These are phyloP conservation scores for Theileria luwenshuni DNA, from an alignment of 169 alveolate genomes.

Conservation along the genomic window DNA sequence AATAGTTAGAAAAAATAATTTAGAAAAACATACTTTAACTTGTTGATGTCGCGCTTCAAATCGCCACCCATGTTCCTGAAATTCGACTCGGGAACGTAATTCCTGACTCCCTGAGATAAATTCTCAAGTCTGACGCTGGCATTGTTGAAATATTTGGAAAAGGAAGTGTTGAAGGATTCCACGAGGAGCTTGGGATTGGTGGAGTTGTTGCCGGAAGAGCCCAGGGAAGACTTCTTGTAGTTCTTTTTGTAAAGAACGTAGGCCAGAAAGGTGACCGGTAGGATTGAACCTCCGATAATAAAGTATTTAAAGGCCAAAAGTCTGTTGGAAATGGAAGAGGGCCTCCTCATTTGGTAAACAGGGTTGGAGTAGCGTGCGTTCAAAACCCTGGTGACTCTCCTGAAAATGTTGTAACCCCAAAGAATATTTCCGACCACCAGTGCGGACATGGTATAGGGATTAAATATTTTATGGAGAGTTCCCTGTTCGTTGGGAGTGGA, in stretches of 20 bases:
- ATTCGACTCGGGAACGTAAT: slow-evolving; percentile 20
- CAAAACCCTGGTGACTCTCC: slow-evolving; percentile 45
- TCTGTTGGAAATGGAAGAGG: slow-evolving; percentile 57
- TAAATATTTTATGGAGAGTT: slow-evolving; percentile 5
- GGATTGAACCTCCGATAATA: slow-evolving; percentile 55
- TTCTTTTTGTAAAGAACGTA: slow-evolving; percentile 12
- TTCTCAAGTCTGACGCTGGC: slow-evolving; percentile 42
- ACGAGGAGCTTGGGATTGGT: slow-evolving; percentile 1
- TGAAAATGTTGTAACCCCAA: slow-evolving; percentile 53
- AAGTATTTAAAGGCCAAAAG: slow-evolving; percentile 56
- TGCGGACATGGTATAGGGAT: slow-evolving; percentile 9
- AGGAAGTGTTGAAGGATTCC: slow-evolving; percentile 7
- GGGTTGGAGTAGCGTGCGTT: slow-evolving; percentile 31
- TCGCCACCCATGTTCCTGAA: slow-evolving; percentile 50
- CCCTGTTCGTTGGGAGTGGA: background rate
- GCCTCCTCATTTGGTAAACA: slow-evolving; percentile 57
- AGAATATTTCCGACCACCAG: slow-evolving; percentile 40
- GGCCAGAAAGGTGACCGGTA: slow-evolving; percentile 34
- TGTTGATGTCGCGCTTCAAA: slow-evolving; percentile 36
- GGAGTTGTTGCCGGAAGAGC: background rate
- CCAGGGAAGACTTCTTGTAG: background rate
- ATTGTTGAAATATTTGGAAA: slow-evolving; percentile 30
- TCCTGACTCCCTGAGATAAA: slow-evolving; percentile 37
- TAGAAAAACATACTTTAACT: slow-evolving; percentile 10
- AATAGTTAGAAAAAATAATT: too few species aligned